Evolutionary conservation across 495 filamentous ascomycete genomes (phyloP), one percentile per base, ranked within the genome.

Genomic region (Copromyces sp.): DNA sequence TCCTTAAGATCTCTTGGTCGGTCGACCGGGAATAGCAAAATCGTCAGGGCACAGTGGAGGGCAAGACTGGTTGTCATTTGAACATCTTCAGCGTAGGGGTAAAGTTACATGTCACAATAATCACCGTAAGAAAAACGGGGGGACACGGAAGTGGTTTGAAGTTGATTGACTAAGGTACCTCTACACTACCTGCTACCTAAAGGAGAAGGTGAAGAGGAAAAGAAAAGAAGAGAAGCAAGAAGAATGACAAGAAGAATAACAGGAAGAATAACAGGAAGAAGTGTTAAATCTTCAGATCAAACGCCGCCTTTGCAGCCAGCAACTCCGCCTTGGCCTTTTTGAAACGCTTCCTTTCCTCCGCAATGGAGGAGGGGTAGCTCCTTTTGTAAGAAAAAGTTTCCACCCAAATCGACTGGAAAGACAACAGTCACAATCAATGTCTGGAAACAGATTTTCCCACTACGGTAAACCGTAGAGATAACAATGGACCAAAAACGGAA

Each of bases 271-370:
- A n/a, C n/a, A n/a, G n/a, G n/a, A n/a, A n/a, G n/a, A n/a, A n/a
- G n/a, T 37, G 35, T 59, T 59, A 65, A 32, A 65, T 65, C 29
- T 65, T 65, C 29, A 35, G 35, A 35, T 40, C 41, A 45, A 75
- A 39, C 20, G 72, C 72, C 53, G 73, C 74, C 41, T 75, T 73
- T 24, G 80, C 74, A 65, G 70, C 74, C 40, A 81, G 78, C 17
- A 85, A 68, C 69, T 81, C 74, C 59, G 70, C 74, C 80, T 85
- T 86, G 16, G 75, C 76, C 65, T 80, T 78, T 38, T 72, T 82
- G 35, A 85, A 77, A 1, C 74, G 45, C 47, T 38, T 77, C 69
- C 70, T 72, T 39, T 77, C 77, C 65, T 79, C 71, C 75, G n/a
- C 16, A 5, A 16, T 42, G 41, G 29, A 61, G 53, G 24, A 32